phyloP scores from a whole-genome alignment of 2,329 filamentous ascomycete species.

The Pseudogymnoascus sp. region DNA sequence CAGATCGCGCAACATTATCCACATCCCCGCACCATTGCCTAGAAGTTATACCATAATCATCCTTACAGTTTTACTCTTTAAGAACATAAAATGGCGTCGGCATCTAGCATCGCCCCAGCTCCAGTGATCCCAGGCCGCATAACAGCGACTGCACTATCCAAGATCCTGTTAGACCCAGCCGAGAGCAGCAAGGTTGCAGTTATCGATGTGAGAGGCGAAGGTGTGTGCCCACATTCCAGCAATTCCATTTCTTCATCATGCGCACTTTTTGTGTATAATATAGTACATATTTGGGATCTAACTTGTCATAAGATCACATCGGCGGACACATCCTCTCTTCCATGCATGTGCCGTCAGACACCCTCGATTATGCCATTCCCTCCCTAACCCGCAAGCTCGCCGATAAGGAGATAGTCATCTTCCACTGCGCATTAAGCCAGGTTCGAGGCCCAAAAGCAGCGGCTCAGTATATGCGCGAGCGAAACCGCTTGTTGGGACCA shows the following conservation, averaged over 20 bases:
- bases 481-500: conserved; percentile 39
- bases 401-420: conserved; percentile 76
- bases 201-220: conserved; percentile 82
- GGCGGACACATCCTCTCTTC: conserved; percentile 81
- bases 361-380: conserved; percentile 68
- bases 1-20: neutral
- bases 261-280: neutral
- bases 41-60: neutral
- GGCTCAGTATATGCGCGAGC: conserved; percentile 66
- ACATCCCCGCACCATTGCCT: neutral
- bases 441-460: conserved; percentile 82
- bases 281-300: neutral
- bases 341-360: conserved; percentile 63
- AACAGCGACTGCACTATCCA: conserved; percentile 22
- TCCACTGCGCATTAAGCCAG: conserved; percentile 90
- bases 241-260: neutral
- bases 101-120: neutral
- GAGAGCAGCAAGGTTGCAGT: conserved; percentile 48
- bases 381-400: conserved; percentile 72
- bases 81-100: neutral
- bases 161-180: conserved; percentile 21
- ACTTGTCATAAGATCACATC: conserved; percentile 57
- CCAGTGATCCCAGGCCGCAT: conserved; percentile 16
- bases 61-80: neutral
- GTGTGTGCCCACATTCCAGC: conserved; percentile 32